Conservation (phyloP, 495 filamentous ascomycete species). For the Hypomontagnella monticulosa region DNA sequence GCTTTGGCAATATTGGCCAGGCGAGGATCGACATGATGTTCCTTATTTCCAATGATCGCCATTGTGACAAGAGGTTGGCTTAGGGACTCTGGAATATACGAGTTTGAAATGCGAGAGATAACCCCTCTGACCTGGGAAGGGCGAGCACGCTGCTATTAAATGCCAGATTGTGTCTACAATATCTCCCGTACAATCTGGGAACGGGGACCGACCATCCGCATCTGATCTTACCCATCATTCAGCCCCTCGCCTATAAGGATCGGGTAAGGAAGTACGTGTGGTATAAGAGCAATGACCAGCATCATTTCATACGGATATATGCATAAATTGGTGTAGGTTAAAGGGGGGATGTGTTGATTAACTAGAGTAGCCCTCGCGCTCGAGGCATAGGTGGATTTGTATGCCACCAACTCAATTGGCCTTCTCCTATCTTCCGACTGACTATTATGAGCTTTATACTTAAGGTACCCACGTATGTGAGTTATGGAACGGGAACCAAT, state of each 20-base stretch:
- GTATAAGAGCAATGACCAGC: no score
- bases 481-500: no score
- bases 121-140: neutral
- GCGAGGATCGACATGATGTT: slow-evolving; percentile 39
- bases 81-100: neutral
- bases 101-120: neutral
- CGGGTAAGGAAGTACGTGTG: no score
- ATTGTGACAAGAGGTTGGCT: slow-evolving; percentile 17
- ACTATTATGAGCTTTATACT: no score
- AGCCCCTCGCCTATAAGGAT: slow-evolving; percentile 17
- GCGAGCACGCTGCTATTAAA: neutral
- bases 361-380: no score
- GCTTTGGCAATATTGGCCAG: slow-evolving; percentile 45
- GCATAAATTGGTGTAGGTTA: no score
- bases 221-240: slow-evolving; percentile 35
- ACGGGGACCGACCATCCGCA: slow-evolving; percentile 30
- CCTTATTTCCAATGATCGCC: slow-evolving; percentile 38
- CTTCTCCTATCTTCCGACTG: no score
- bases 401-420: no score
- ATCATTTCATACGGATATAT: no score
- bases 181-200: slow-evolving; percentile 14
- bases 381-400: no score
- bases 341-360: no score
- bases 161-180: neutral
- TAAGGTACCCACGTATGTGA: no score